Percentiles rank a stretch among this genome's conserved stretches.
Conservation (phyloP, 371 early-diverging fungal genomes). For the Rhizomucor miehei region DNA sequence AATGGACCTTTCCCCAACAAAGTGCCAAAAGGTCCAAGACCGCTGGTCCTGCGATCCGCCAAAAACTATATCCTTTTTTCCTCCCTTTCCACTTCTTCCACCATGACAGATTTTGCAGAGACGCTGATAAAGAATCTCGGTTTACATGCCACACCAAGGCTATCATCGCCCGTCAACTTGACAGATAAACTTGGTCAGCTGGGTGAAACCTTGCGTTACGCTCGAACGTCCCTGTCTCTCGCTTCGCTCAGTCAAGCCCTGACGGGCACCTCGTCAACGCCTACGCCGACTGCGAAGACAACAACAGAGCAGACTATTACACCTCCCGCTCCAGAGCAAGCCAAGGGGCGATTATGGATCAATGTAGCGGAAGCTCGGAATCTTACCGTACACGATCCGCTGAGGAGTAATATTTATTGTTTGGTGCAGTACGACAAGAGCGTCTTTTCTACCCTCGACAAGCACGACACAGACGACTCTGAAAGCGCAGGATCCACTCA, state of each 20-base stretch:
- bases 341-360: constrained; percentile 23
- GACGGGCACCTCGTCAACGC: constrained; percentile 8
- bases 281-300: neutral
- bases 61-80: neutral
- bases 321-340: constrained; percentile 22
- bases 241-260: constrained; percentile 18
- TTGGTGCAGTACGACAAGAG: constrained; percentile 49
- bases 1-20: constrained; percentile 9
- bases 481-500: constrained; percentile 1
- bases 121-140: constrained; percentile 21
- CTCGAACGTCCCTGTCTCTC: constrained; percentile 17
- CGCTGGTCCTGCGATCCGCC: neutral
- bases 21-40: neutral
- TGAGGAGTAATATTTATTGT: constrained; percentile 44
- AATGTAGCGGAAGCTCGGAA: constrained; percentile 48
- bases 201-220: constrained; percentile 21
- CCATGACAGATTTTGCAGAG: constrained; percentile 23
- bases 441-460: constrained; percentile 36
- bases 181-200: constrained; percentile 15
- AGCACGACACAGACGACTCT: constrained; percentile 9
- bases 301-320: neutral
- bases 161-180: constrained; percentile 14
- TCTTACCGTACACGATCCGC: constrained; percentile 36
- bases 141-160: constrained; percentile 14
- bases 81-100: neutral